These are phyloP conservation scores for Pugionium dolabratum DNA, from an alignment of 345 rosid species.

Conservation along the genomic window DNA sequence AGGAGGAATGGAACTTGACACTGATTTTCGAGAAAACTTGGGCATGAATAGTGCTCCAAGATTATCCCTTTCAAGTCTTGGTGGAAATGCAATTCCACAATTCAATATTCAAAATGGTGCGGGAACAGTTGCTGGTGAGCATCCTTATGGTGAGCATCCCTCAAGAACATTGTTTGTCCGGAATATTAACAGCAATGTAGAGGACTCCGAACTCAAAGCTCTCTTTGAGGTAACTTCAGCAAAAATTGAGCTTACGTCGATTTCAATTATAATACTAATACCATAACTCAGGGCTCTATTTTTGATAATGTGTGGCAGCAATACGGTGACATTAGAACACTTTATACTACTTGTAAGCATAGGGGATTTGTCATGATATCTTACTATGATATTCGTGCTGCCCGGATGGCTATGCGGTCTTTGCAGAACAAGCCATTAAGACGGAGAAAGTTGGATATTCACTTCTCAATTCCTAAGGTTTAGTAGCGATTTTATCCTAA, in stretches of 20 bases:
- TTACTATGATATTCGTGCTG: conserved; percentile 82
- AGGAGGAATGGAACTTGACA: conserved; percentile 85
- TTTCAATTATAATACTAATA: no score
- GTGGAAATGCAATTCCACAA: conserved; percentile 53
- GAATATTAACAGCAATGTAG: conserved; percentile 80
- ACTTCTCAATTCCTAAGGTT: conserved; percentile 91
- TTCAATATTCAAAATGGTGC: conserved; percentile 54
- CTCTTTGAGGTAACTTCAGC: conserved; percentile 64
- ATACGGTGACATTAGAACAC: conserved; percentile 79
- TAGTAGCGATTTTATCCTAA: not conserved
- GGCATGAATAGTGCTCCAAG: conserved; percentile 53
- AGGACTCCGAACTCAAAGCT: conserved; percentile 64
- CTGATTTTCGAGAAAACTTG: conserved; percentile 51
- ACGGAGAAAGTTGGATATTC: conserved; percentile 83
- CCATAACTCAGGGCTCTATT: not conserved
- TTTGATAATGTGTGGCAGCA: conserved; percentile 50
- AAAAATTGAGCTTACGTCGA: not conserved
- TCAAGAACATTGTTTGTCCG: conserved; percentile 83
- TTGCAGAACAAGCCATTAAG: conserved; percentile 79
- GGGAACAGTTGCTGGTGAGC: conserved; percentile 75
- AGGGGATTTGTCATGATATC: conserved; percentile 95
- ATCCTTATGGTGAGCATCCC: conserved; percentile 85
- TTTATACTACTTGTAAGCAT: conserved; percentile 82
- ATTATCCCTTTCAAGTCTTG: conserved; percentile 52
- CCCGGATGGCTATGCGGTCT: conserved; percentile 77